Evolutionary conservation across 495 filamentous ascomycete genomes (phyloP), one percentile per base, ranked within the genome.

Genomic region (Penicillium malachiteum): DNA sequence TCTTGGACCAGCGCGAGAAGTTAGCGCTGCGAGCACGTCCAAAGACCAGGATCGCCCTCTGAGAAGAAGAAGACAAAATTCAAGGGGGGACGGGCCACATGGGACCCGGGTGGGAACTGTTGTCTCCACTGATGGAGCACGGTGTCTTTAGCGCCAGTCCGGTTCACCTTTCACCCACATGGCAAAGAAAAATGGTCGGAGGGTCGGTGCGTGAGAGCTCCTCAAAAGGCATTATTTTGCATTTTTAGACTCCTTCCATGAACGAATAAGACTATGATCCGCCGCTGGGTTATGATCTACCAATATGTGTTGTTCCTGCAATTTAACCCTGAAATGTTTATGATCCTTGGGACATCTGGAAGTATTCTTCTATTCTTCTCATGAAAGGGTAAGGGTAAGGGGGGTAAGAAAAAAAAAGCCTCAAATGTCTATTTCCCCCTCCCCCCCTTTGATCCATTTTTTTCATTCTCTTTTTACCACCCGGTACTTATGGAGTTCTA

Each of bases 131-230:
- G 21, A 37, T 9, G 34, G 12, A 37, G 34, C 34, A 37, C 34
- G 34, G 34, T 34, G 33, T 7, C 34, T 37, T 37, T 37, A 37
- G 34, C 34, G 34, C 34, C 34, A 51, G 37, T 14, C 45, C 52
- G 63, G 56, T 0, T 58, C 55, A 58, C 41, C 41, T 58, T 57
- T 60, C 60, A 62, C 47, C 63, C 59, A 60, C 48, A 63, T 62
- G 55, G 55, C 50, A 48, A 37, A 54, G 32, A 43, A 37, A 56
- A 57, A 54, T 33, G n/a, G 49, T 51, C 51, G 45, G 52, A 55
- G 41, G 52, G 57, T 55, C 57, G 45, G 57, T 55, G 57, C 57
- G 37, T 18, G 49, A 45, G 47, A 51, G 2, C 34, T 2, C 34
- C 34, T 37, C n/a, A n/a, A n/a, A 13, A 13, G 34, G 12, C 8